A percentile compares a stretch with the other conserved stretches of the same genome.
phyloP scores from a whole-genome alignment of 768 basidiomycete genomes.

The Pluteus cervinus region DNA sequence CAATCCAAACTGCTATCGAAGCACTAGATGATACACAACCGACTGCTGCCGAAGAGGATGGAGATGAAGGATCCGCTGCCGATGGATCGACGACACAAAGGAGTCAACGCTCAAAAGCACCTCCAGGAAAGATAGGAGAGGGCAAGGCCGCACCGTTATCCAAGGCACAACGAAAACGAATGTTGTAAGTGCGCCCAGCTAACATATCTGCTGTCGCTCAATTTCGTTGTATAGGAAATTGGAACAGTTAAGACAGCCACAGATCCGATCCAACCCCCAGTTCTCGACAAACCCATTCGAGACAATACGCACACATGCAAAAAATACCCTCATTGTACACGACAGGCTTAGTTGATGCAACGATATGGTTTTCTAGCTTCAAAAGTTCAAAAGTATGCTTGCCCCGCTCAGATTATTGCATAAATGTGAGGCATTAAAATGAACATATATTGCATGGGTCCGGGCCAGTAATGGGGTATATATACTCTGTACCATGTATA shows the following conservation, averaged over 20 bases:
- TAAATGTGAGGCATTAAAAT: too few relatives aligned
- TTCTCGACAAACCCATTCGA: constrained; percentile 69
- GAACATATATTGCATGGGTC: too few relatives aligned
- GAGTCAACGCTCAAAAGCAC: constrained; percentile 8
- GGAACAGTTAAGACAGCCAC: constrained; percentile 65
- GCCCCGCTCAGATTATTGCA: too few relatives aligned
- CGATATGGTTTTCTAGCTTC: too few relatives aligned
- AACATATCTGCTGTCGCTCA: constrained; percentile 1
- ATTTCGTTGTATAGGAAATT: constrained; percentile 37
- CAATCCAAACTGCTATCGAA: constrained; percentile 49
- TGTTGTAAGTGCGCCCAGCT: constrained; percentile 44
- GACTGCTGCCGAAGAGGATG: constrained; percentile 8
- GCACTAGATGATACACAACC: constrained; percentile 36
- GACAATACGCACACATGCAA: constrained; percentile 72
- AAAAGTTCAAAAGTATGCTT: too few relatives aligned
- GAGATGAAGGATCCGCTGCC: constrained; percentile 13
- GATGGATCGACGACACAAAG: constrained; percentile 10
- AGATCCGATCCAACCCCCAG: constrained; percentile 59
- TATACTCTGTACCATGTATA: too few relatives aligned
- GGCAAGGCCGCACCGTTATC: constrained; percentile 54
- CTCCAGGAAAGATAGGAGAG: constrained; percentile 57
- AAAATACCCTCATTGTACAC: constrained; percentile 68
- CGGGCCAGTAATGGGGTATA: too few relatives aligned
- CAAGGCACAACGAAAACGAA: constrained; percentile 58
- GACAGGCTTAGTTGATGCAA: constrained; percentile 12